These are phyloP conservation scores for Coriolopsis trogii DNA, from an alignment of 1,284 basidiomycete genomes.

Conservation along the genomic window DNA sequence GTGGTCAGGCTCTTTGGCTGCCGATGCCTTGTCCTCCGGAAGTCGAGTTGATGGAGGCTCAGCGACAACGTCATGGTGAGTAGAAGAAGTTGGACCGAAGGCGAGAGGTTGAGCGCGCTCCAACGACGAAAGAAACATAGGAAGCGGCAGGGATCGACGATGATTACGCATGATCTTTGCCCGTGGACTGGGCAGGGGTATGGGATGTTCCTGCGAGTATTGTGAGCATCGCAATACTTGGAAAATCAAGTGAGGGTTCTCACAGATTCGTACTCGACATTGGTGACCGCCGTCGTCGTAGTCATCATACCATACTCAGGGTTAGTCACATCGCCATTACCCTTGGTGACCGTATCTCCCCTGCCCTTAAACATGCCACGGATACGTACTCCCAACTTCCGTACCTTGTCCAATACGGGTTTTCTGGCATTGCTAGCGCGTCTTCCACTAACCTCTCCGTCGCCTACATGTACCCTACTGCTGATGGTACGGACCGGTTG, in stretches of 20 bases:
- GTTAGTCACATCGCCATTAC: neutral
- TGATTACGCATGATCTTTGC: constrained; percentile 20
- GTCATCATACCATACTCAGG: constrained; percentile 26
- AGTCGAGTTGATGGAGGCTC: neutral
- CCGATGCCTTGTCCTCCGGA: neutral
- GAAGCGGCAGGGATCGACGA: constrained; percentile 25
- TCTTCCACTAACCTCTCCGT: neutral
- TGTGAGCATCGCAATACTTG: neutral
- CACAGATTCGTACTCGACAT: constrained; percentile 33
- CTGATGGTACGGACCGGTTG: constrained; percentile 14
- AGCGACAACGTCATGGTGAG: neutral
- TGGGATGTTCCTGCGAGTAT: constrained; percentile 31
- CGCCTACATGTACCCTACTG: constrained; percentile 25
- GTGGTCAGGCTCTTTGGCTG: neutral
- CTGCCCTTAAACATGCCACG: constrained; percentile 30
- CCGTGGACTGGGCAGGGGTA: constrained; percentile 23
- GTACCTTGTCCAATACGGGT: constrained; percentile 17
- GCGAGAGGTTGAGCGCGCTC: constrained; percentile 8
- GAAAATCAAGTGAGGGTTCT: constrained; percentile 7
- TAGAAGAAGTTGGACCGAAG: constrained; percentile 8
- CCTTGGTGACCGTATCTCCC: constrained; percentile 4
- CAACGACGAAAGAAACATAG: constrained; percentile 16
- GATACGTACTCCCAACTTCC: constrained; percentile 31
- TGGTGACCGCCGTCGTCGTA: constrained; percentile 30
- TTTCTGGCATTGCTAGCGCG: constrained; percentile 3